Evolutionary conservation across 2,329 filamentous ascomycete genomes (phyloP).

Genomic region (Lachnellula hyalina): DNA sequence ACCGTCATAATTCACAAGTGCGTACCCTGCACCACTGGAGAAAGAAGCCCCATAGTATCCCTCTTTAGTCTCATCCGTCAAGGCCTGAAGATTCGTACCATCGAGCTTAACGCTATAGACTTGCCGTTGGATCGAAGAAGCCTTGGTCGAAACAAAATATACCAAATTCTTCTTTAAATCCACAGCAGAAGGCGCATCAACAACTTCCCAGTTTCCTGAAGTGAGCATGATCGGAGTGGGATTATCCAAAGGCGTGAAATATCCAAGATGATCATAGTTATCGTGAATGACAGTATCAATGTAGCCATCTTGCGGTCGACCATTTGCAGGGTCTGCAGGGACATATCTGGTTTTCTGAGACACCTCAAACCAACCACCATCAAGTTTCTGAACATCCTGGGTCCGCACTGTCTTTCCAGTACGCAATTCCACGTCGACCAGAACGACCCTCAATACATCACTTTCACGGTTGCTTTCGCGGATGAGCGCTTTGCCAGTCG

Average conservation of each 20-base stretch:
- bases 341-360: slow-evolving; percentile 81
- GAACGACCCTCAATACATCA: slow-evolving; percentile 79
- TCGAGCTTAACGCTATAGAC: slow-evolving; percentile 85
- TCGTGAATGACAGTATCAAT: slow-evolving; percentile 85
- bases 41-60: slow-evolving; percentile 82
- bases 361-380: slow-evolving; percentile 97
- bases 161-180: slow-evolving; percentile 82
- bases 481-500: slow-evolving; percentile 68
- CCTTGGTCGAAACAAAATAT: slow-evolving; percentile 84
- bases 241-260: slow-evolving; percentile 85
- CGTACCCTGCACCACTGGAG: slow-evolving; percentile 75
- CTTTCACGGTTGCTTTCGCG: slow-evolving; percentile 93
- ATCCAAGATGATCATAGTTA: slow-evolving; percentile 84
- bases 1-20: slow-evolving; percentile 76
- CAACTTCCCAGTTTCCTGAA: slow-evolving; percentile 87
- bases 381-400: slow-evolving; percentile 74
- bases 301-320: slow-evolving; percentile 79
- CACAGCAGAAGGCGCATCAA: slow-evolving; percentile 74
- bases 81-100: slow-evolving; percentile 63
- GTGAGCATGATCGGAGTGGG: slow-evolving; percentile 80
- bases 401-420: slow-evolving; percentile 74
- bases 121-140: slow-evolving; percentile 84
- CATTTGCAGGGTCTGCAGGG: slow-evolving; percentile 72
- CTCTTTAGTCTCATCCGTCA: slow-evolving; percentile 68
- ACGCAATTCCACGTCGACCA: slow-evolving; percentile 72